phyloP scores from a whole-genome alignment of 2,329 filamentous ascomycete genomes.

The Orbilia ellipsospora region DNA sequence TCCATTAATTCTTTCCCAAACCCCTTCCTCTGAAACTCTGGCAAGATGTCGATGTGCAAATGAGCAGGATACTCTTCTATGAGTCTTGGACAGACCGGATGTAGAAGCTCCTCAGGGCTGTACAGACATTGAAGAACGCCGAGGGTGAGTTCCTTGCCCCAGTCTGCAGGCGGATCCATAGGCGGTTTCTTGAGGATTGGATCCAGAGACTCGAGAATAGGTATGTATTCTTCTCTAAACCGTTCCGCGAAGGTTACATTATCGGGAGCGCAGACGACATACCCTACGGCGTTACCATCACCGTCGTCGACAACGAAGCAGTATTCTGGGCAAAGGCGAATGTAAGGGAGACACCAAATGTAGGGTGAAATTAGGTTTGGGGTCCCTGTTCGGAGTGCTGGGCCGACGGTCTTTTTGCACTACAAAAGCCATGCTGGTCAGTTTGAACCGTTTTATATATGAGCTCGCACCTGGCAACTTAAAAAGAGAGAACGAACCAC shows the following conservation, averaged over 20 bases:
- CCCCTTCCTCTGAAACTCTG: conserved; percentile 60
- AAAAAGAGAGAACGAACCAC: conserved; percentile 36
- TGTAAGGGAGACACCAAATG: conserved; percentile 60
- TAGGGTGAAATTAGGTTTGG: conserved; percentile 51
- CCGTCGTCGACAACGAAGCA: conserved; percentile 62
- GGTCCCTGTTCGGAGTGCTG: conserved; percentile 38
- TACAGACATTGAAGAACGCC: conserved; percentile 54
- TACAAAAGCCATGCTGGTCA: background rate
- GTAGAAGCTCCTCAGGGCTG: conserved; percentile 34
- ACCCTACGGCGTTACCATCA: conserved; percentile 61
- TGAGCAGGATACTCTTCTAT: conserved; percentile 61
- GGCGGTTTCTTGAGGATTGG: conserved; percentile 39
- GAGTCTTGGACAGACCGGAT: conserved; percentile 25
- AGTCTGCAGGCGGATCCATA: conserved; percentile 53
- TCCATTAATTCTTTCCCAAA: conserved; percentile 60
- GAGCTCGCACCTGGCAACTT: background rate
- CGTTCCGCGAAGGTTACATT: conserved; percentile 59
- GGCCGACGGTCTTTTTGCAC: conserved; percentile 56
- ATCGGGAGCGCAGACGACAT: conserved; percentile 61
- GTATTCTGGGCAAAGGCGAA: conserved; percentile 59
- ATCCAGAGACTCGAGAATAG: conserved; percentile 55
- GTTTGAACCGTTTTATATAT: background rate
- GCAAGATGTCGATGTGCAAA: conserved; percentile 62
- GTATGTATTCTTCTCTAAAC: conserved; percentile 60
- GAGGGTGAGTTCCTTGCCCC: conserved; percentile 52